These are phyloP conservation scores for Xerocomus spinulosus DNA, from an alignment of 768 basidiomycete genomes.

Conservation along the genomic window DNA sequence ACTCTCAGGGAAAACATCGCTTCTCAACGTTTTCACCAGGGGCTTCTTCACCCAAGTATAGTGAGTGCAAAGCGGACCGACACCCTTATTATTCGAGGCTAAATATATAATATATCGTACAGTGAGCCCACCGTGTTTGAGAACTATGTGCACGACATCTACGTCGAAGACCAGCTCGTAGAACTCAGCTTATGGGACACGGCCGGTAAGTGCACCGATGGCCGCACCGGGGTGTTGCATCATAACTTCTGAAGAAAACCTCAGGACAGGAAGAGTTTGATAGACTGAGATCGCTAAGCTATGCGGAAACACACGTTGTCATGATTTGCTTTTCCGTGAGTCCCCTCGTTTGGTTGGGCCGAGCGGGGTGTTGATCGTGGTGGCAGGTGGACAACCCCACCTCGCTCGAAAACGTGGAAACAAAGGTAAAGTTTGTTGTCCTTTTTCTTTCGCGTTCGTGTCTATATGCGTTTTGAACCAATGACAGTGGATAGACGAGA, in stretches of 20 bases:
- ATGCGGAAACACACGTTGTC: constrained; percentile 94
- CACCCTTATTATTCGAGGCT: background rate
- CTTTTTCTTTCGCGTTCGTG: background rate
- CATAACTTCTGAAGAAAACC: constrained; percentile 29
- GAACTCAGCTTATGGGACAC: constrained; percentile 98
- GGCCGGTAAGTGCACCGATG: constrained; percentile 56
- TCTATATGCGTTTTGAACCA: no score
- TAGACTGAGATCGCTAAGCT: constrained; percentile 86
- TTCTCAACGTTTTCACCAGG: constrained; percentile 82
- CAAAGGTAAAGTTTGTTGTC: constrained; percentile 59
- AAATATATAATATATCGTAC: background rate
- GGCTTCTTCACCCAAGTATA: constrained; percentile 96
- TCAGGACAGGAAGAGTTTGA: constrained; percentile 96
- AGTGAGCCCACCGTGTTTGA: constrained; percentile 96
- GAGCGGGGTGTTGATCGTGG: background rate
- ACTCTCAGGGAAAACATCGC: constrained; percentile 68
- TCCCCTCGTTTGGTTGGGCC: background rate
- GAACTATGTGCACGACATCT: constrained; percentile 90
- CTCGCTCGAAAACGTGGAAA: constrained; percentile 95
- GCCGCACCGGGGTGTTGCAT: constrained; percentile 3
- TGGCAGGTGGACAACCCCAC: constrained; percentile 84
- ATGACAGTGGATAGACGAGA: constrained; percentile 86
- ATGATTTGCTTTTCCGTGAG: constrained; percentile 94
- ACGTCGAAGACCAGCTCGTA: constrained; percentile 80
- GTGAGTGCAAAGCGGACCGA: constrained; percentile 41